Evolutionary conservation across 164 flowering plant genomes (phyloP), one percentile per base, ranked within the genome.

Genomic region (Stephania cephalantha): DNA sequence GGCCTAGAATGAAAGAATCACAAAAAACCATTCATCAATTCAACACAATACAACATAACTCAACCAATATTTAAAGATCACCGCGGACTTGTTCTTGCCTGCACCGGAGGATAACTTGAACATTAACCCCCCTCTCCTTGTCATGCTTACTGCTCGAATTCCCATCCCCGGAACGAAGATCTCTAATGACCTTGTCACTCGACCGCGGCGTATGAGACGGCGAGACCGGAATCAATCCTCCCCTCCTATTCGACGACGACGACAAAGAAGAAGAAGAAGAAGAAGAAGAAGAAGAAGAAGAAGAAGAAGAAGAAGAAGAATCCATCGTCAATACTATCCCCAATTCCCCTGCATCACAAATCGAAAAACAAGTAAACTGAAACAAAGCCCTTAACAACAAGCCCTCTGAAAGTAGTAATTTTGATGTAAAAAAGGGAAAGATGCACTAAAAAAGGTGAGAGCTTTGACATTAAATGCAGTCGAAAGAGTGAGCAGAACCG

Each of bases 161-260:
- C 2, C 91, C 88, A 30, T 88, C 98, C 30, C 72, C 86, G 0
- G 89, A 82, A 84, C 97, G 85, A 72, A 91, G 86, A 85, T 96
- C 99, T 82, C 99, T 79, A 2, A 55, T 78, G 7, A 83, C 76
- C 79, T 89, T 96, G 22, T 96, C 99, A n/a, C 82, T 88, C 8
- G 99, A 96, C n/a, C 92, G 81, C 11, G 99, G 99, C 17, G 99
- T 96, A 35, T 87, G 92, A 5, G 94, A 85, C 2, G 99, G 98
- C 1, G 99, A 95, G 53, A 83, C 35, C 0, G 97, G 71, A 11
- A 88, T 87, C 77, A 88, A 61, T 73, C 90, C 91, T 55, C 91
- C 90, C 83, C 88, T 85, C 78, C 88, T 88, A 76, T 78, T 86
- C 66, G 79, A 83, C 25, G 25, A 25, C 25, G 25, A 25, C 25